Evolutionary conservation across 768 basidiomycete genomes (phyloP).

Genomic region (Auricularia heimuer): DNA sequence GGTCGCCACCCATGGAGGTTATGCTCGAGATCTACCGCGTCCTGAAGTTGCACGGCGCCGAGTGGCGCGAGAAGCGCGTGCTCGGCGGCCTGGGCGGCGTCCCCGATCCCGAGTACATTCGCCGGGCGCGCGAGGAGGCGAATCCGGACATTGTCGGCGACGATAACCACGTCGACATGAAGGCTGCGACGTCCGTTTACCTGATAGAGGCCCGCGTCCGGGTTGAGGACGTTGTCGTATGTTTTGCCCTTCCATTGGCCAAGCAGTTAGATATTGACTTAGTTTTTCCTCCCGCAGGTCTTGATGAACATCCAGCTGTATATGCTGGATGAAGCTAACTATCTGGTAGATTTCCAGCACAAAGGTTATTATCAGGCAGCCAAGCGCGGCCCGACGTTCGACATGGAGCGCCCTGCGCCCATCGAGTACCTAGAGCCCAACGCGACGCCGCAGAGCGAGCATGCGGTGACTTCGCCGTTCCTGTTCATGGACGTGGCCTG

Average conservation of each 20-base stretch:
- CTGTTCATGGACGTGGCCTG: constrained; percentile 97
- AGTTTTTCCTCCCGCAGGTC: constrained; percentile 39
- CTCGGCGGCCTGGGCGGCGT: constrained; percentile 62
- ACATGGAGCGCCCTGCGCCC: constrained; percentile 31
- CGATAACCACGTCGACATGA: constrained; percentile 38
- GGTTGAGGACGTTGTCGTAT: constrained; percentile 84
- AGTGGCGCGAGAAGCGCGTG: constrained; percentile 90
- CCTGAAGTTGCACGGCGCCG: constrained; percentile 82
- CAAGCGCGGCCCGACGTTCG: constrained; percentile 60
- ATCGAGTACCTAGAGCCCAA: constrained; percentile 8
- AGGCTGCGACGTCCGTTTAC: constrained; percentile 69
- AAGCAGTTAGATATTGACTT: not conserved
- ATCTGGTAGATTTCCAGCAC: constrained; percentile 97
- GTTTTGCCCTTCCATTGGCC: constrained; percentile 19
- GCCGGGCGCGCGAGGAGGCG: constrained; percentile 24
- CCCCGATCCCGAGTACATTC: constrained; percentile 8
- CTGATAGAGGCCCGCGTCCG: constrained; percentile 89
- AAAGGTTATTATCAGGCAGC: constrained; percentile 85
- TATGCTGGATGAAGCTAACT: constrained; percentile 91
- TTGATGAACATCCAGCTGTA: constrained; percentile 97
- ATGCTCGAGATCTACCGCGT: constrained; percentile 98
- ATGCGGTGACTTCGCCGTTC: constrained; percentile 75
- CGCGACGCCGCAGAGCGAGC: constrained; percentile 25
- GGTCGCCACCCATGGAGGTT: constrained; percentile 96
- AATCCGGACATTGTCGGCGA: not conserved